These are phyloP conservation scores for Phytophthora constricta DNA, from an alignment of 352 stramenopile genomes.

Conservation along the genomic window DNA sequence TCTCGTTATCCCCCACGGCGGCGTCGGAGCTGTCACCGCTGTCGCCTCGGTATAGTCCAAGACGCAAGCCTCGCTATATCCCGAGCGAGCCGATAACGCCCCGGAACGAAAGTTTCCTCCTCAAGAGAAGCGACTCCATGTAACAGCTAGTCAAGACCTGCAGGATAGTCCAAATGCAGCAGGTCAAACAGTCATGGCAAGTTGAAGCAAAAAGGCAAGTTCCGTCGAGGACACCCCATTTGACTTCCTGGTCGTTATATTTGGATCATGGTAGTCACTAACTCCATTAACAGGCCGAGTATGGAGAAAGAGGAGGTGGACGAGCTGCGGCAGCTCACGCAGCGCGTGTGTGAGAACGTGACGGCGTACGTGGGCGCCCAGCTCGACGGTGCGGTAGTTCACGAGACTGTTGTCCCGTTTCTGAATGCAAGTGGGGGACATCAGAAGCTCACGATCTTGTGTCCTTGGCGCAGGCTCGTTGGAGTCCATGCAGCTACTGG, in stretches of 20 bases:
- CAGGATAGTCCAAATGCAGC: too few species aligned
- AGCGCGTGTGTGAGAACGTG: slow-evolving; percentile 74
- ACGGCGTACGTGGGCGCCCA: slow-evolving; percentile 71
- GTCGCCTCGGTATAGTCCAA: slow-evolving; percentile 30
- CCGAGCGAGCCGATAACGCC: slow-evolving; percentile 24
- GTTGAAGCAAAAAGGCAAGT: slow-evolving; percentile 1
- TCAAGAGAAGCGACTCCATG: slow-evolving; percentile 65
- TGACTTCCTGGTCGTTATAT: background rate
- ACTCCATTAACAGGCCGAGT: background rate
- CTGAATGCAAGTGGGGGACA: background rate
- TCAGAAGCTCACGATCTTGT: slow-evolving; percentile 1
- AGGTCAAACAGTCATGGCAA: slow-evolving; percentile 2
- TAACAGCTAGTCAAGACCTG: slow-evolving; percentile 31
- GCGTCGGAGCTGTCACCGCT: slow-evolving; percentile 36
- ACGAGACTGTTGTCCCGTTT: background rate
- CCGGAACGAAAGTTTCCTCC: slow-evolving; percentile 41
- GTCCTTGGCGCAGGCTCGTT: slow-evolving; percentile 55
- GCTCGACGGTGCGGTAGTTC: slow-evolving; percentile 52
- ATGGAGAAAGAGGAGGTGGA: slow-evolving; percentile 72
- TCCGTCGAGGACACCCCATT: too few species aligned
- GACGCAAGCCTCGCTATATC: slow-evolving; percentile 20
- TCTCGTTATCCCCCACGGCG: slow-evolving; percentile 33
- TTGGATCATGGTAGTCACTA: background rate
- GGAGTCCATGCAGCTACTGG: slow-evolving; percentile 76
- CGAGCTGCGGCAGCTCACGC: slow-evolving; percentile 65